These are phyloP conservation scores for Agroathelia rolfsii DNA, from an alignment of 1,284 basidiomycete species.

Conservation along the genomic window DNA sequence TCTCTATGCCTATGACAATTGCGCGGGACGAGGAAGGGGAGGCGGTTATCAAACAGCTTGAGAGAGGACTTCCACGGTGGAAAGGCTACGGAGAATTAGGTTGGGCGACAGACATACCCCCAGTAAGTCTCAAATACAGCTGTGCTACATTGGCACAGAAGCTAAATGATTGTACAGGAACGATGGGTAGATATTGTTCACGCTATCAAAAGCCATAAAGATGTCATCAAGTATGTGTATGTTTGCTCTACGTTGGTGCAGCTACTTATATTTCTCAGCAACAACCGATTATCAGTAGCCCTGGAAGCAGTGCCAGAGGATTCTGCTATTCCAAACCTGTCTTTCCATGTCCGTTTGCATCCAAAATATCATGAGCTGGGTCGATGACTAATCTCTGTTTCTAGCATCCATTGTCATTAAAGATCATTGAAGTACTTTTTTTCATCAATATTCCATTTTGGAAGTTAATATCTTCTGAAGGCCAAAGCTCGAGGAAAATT, in stretches of 20 bases:
- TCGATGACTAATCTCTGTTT: no score
- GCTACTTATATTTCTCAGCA: slow-evolving; percentile 30
- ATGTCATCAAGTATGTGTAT: slow-evolving; percentile 48
- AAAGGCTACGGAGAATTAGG: slow-evolving; percentile 56
- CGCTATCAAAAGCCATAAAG: slow-evolving; percentile 52
- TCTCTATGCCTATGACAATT: no score
- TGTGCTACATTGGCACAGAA: no score
- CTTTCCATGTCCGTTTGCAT: no score
- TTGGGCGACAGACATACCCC: slow-evolving; percentile 49
- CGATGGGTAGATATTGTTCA: slow-evolving; percentile 45
- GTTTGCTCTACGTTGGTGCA: slow-evolving; percentile 18
- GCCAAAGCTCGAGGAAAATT: slow-evolving; percentile 42
- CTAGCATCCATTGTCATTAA: slow-evolving; percentile 50
- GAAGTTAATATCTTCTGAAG: no score
- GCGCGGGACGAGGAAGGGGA: slow-evolving; percentile 56
- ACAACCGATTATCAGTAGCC: slow-evolving; percentile 49
- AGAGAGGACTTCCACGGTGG: slow-evolving; percentile 61
- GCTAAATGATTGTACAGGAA: no score
- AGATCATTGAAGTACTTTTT: slow-evolving; percentile 47
- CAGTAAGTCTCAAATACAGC: slow-evolving; percentile 30
- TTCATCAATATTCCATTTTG: no score
- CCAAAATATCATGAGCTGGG: no score
- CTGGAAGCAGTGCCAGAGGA: slow-evolving; percentile 63
- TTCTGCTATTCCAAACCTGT: slow-evolving; percentile 45
- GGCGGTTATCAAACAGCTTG: slow-evolving; percentile 63